Percentiles rank a stretch among this genome's conserved stretches.
phyloP scores from a whole-genome alignment of 306 rosid genomes.

The Potentilla sterilis region DNA sequence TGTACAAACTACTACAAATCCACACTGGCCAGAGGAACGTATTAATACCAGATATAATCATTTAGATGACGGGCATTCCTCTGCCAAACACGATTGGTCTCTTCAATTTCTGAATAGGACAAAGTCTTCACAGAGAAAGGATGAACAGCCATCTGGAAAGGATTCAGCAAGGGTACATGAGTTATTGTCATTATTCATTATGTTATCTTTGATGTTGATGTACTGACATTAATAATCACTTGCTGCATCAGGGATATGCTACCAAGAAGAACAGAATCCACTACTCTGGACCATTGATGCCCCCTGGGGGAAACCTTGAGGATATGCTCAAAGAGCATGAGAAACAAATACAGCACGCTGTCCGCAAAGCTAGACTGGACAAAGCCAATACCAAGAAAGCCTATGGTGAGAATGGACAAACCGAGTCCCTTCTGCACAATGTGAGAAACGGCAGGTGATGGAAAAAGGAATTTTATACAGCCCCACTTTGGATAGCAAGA shows the following conservation, averaged over 20 bases:
- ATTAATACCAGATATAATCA: constrained; percentile 40
- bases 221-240: constrained; percentile 1
- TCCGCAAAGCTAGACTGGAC: constrained; percentile 68
- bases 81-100: constrained; percentile 41
- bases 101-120: constrained; percentile 45
- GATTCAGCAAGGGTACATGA: constrained; percentile 50
- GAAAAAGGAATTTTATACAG: constrained; percentile 16
- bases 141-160: constrained; percentile 41
- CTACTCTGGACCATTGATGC: constrained; percentile 69
- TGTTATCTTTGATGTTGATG: not conserved
- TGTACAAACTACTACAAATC: constrained; percentile 40
- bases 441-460: constrained; percentile 35
- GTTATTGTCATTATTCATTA: not conserved
- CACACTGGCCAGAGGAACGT: constrained; percentile 56
- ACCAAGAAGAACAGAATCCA: constrained; percentile 47
- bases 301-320: constrained; percentile 60
- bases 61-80: constrained; percentile 38
- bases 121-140: constrained; percentile 45
- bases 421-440: constrained; percentile 48
- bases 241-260: constrained; percentile 41
- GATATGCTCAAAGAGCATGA: constrained; percentile 82
- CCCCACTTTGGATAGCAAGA: constrained; percentile 22
- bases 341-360: constrained; percentile 66
- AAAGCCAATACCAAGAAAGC: constrained; percentile 47
- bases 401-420: constrained; percentile 37